Evolutionary conservation across 495 filamentous ascomycete species (phyloP).

Genomic region (Trichocladium antarcticum): DNA sequence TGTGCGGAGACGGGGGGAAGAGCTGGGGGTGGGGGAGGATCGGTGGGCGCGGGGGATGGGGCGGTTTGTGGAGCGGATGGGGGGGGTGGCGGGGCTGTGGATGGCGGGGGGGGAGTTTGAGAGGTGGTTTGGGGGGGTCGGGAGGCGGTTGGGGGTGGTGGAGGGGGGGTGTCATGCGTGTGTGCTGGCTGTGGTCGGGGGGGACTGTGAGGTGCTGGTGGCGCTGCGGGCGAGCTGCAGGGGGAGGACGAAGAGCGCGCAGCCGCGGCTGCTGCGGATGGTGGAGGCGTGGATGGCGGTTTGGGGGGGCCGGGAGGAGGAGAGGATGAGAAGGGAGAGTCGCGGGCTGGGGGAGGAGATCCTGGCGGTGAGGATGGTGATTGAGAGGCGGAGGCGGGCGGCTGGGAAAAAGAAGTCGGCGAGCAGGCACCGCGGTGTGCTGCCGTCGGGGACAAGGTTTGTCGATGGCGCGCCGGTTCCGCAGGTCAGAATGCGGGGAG

Average conservation of each 20-base stretch:
- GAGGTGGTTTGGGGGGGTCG: constrained; percentile 18
- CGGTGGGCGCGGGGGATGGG: constrained; percentile 3
- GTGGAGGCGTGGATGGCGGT: constrained; percentile 34
- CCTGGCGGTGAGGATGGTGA: constrained; percentile 9
- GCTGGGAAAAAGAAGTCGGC: neutral
- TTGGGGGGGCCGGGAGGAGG: neutral
- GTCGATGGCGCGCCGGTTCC: neutral
- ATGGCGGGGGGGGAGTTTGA: constrained; percentile 18
- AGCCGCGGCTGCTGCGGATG: constrained; percentile 25
- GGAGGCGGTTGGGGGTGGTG: constrained; percentile 20
- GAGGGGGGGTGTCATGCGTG: constrained; percentile 36
- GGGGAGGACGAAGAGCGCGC: constrained; percentile 21
- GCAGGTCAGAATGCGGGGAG: no score
- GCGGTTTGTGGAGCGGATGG: constrained; percentile 24
- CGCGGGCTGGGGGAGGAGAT: neutral
- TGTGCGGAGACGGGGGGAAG: neutral
- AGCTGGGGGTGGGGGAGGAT: neutral
- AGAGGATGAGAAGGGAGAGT: neutral
- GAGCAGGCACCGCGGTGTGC: neutral
- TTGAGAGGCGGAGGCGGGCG: neutral
- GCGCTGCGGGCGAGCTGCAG: constrained; percentile 30
- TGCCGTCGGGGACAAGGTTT: neutral
- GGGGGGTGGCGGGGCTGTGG: constrained; percentile 29
- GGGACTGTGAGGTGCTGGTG: constrained; percentile 23
- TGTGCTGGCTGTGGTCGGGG: constrained; percentile 34